Base-by-base conservation (phyloP, 2,329 filamentous ascomycete species). In the Neurospora sp. region DNA sequence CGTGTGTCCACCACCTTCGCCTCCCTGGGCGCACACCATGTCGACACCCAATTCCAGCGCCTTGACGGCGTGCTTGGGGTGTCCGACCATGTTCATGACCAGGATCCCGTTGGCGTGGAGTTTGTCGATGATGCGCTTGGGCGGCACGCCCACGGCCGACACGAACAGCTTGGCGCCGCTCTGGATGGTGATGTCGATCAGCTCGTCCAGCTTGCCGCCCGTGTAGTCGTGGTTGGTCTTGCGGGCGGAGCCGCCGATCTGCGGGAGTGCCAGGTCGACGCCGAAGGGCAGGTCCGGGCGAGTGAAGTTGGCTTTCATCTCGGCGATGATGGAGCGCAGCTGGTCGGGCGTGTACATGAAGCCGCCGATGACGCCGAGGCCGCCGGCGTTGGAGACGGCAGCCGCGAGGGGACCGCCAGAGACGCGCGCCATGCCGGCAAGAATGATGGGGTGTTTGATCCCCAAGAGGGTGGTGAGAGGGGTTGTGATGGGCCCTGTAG, bases 171-270 rank as follows among this genome's bases (percentile, higher is more conserved):
- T 88, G 8, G 95, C 93, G n/a, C 92, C 91, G 74, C 92, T 91
- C 75, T 90, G 88, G 75, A 97, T 92, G 3, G 91, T 92, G 62
- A 97, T 92, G 75, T 93, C 91, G 74, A 97, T 91, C 40, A 97
- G 85, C 79, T 96, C 91, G 78, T 96, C 91, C 17, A 97, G 87
- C 79, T 93, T 91, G 58, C 95, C 95, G 74, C 91, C 86, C 0
- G 95, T 97, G 83, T 98, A 98, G 80, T 97, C 95, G 81, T 97
- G 93, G 82, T 97, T 98, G 3, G 95, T 97, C 80, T 92, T 91
- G 73, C 95, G 89, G 7, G 95, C 95, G 40, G 82, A 84, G 52
- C 91, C 93, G 70, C 95, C 95, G 69, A 97, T 85, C 81, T 97
- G 93, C 0, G 95, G 94, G 13, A 98, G 87, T 0, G 94, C 94